Evolutionary conservation across 805 yeast species (phyloP), one percentile per base, ranked within the genome.

Genomic region (Allodekkera sacchari): DNA sequence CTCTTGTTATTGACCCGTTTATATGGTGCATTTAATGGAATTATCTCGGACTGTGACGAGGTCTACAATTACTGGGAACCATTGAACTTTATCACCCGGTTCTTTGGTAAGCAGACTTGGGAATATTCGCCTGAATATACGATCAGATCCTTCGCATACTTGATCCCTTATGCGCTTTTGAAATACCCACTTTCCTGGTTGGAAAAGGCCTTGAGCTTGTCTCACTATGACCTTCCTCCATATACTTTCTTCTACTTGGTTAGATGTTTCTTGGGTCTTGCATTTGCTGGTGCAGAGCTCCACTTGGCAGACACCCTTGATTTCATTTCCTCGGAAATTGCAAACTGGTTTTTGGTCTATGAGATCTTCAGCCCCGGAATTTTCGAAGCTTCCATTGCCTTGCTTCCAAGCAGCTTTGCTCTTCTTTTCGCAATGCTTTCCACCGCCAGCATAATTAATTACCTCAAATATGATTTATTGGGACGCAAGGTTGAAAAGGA

Each of bases 41-140:
- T 85, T 22, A 79, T 89, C 18, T 74, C 92, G 2, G 97, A 88
- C 47, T 88, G 96, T 52, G 96, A 89, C 54, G 97, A 89, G 54
- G 77, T 71, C 0, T 89, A 73, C 68, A 89, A 89, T 51, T 89
- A 83, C 57, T 87, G 95, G 89, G 97, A 89, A 42, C 96, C 97
- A 1, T 61, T 89, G 36, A 88, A 89, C 51, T 64, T 80, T 31
- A 43, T 88, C 22, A 55, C 79, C 1, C 68, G 95, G 42, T 81
- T 80, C 3, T 84, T 85, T 53, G 97, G 96, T 2, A 82, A 87
- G 45, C 87, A 87, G 54, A 88, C 96, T 0, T 88, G 96, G 96
- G 96, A 88, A 50, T 89, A 88, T 53, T 83, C 95, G 1, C 96
- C 96, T 0, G 81, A 69, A 33, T 84, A 72, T 47, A 84, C 95